Percentiles rank a stretch among this genome's conserved stretches.
phyloP scores from a whole-genome alignment of 2,329 filamentous ascomycete species.

The Colletotrichum filicis region DNA sequence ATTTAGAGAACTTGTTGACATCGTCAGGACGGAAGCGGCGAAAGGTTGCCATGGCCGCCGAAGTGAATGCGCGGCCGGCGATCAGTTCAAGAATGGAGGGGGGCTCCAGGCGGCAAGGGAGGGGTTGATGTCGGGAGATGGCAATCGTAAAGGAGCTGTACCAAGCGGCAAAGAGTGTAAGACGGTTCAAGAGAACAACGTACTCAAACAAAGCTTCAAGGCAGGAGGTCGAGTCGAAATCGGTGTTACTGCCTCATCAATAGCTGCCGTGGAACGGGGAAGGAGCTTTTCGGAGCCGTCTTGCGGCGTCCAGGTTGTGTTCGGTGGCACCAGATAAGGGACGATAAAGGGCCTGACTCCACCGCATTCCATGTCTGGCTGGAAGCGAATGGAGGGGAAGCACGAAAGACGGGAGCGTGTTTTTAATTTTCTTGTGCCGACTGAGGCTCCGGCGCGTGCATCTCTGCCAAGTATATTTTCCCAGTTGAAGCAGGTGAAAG shows the following conservation, averaged over 20 bases:
- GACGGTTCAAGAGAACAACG: neutral
- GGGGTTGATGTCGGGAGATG: neutral
- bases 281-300: neutral
- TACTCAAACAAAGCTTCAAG: neutral
- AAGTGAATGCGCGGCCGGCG: neutral
- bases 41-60: conserved; percentile 78
- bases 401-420: neutral
- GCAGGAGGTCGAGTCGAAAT: neutral
- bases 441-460: neutral
- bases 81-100: neutral
- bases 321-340: neutral
- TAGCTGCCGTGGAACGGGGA: neutral
- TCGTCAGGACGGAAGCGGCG: conserved; percentile 87
- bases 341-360: neutral
- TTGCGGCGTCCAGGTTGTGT: neutral
- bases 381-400: neutral
- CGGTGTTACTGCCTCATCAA: neutral
- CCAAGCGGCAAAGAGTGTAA: neutral
- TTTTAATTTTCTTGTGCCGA: neutral
- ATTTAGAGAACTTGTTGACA: conserved; percentile 89
- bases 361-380: neutral
- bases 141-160: neutral
- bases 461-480: neutral
- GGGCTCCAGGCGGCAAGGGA: neutral
- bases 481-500: neutral